Conservation (phyloP, 2,329 filamentous ascomycete genomes). For the Helminthosporium solani region DNA sequence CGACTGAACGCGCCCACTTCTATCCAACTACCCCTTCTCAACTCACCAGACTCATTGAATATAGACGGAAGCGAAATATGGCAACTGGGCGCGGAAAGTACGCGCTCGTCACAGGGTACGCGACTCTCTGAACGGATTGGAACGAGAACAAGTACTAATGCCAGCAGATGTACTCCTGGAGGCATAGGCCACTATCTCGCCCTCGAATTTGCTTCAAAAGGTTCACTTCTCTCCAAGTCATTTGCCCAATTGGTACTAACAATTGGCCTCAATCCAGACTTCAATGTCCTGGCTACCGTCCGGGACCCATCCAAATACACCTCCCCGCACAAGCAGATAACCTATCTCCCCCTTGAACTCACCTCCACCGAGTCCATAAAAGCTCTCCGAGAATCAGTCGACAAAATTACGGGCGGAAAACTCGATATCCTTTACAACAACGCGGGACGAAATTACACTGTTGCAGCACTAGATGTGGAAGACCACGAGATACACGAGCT, state of each 20-base stretch:
- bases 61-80: slow-evolving; percentile 10
- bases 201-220: slow-evolving; percentile 55
- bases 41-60: not conserved
- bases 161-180: slow-evolving; percentile 51
- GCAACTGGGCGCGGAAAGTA: slow-evolving; percentile 22
- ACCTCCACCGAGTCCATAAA: slow-evolving; percentile 52
- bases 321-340: slow-evolving; percentile 53
- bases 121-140: too few relatives aligned
- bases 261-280: slow-evolving; percentile 35
- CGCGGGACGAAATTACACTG: slow-evolving; percentile 58
- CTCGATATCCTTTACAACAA: slow-evolving; percentile 62
- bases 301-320: slow-evolving; percentile 52
- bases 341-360: slow-evolving; percentile 57
- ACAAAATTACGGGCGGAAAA: slow-evolving; percentile 48
- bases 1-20: not conserved
- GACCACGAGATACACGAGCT: slow-evolving; percentile 29
- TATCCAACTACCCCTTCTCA: not conserved
- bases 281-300: slow-evolving; percentile 60
- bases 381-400: slow-evolving; percentile 49
- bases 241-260: not conserved
- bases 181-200: slow-evolving; percentile 62
- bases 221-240: slow-evolving; percentile 15
- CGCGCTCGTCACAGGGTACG: slow-evolving; percentile 43
- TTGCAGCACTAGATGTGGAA: slow-evolving; percentile 59
- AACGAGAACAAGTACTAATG: slow-evolving; percentile 17